Percentiles rank a stretch among this genome's conserved stretches.
Conservation (phyloP, 257 asterid genomes). For the Jasminum sambac region DNA sequence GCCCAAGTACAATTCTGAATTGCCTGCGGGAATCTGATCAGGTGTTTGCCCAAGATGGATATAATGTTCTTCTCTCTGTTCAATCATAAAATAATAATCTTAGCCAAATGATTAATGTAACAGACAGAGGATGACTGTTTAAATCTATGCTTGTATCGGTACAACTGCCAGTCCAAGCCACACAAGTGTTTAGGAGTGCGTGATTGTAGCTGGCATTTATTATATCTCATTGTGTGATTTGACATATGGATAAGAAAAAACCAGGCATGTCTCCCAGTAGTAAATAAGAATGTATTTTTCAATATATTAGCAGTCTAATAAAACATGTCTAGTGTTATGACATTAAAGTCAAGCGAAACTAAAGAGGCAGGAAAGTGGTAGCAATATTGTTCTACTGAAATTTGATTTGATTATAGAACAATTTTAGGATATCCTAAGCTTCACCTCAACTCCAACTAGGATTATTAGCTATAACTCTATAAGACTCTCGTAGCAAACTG, state of each 20-base stretch:
- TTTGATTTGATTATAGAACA: background rate
- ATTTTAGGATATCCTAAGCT: background rate
- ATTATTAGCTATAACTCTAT: background rate
- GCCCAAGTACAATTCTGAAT: constrained; percentile 37
- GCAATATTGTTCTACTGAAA: background rate
- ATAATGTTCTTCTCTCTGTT: constrained; percentile 43
- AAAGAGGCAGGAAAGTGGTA: background rate
- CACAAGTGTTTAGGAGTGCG: background rate
- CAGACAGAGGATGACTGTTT: background rate
- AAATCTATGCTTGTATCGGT: background rate
- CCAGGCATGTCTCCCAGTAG: background rate
- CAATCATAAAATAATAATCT: constrained; percentile 38
- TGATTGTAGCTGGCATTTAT: background rate
- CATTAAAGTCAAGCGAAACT: background rate
- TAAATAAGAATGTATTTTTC: background rate
- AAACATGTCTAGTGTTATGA: background rate
- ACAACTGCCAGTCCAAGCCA: background rate
- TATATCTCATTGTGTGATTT: background rate
- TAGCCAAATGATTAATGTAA: constrained; percentile 18
- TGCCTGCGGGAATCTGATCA: constrained; percentile 50
- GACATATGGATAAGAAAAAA: constrained; percentile 8
- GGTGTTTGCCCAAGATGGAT: constrained; percentile 40
- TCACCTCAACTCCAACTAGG: background rate
- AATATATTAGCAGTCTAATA: background rate
- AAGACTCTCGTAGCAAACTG: background rate